Evolutionary conservation across 1,284 basidiomycete genomes (phyloP), one percentile per base, ranked within the genome.

Genomic region (Ceratobasidium sp.): DNA sequence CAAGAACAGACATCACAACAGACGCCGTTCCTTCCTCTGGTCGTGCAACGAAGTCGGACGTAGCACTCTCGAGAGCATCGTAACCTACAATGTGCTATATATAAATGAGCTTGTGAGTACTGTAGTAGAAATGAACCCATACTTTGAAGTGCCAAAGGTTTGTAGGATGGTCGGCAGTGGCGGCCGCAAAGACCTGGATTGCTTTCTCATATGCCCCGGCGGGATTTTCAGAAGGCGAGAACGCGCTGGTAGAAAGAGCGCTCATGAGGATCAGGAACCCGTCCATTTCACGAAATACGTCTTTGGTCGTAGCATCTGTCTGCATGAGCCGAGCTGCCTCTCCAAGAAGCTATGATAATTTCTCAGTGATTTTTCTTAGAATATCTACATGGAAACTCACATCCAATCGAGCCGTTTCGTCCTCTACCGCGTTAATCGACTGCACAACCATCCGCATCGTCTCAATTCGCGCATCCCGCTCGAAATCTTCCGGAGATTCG

Each of bases 281-380:
- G 75, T 94, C 92, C 78, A 91, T 83, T 78, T 92, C 90, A 8
- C 91, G 85, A 80, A 94, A 94, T 8, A 90, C 87, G 72, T 90
- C 88, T 79, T 89, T 91, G 9, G 91, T 91, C 67, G 81, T 82
- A 8, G 83, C 78, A 75, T 90, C 87, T 78, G 89, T 85, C 16
- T 83, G 80, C 82, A 91, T 84, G 21, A 89, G 86, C 38, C 86
- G 83, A 70, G 87, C 85, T 50, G 92, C 87, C 76, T 90, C 89
- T 21, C 81, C 81, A 67, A 92, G 80, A 28, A 87, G 49, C 55
- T 59, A 61, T 16, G 38, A 38, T 41, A 58, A 69, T 23, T 32
- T 54, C n/a, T 9, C 54, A 16, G 32, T 54, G 21, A 11, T 41
- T 59, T 44, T 21, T 23, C 44, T 21, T 41, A 57, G 61, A 61